Base-by-base conservation (phyloP, 1,139 yeast species). In the Geotrichum phurueaensis region DNA sequence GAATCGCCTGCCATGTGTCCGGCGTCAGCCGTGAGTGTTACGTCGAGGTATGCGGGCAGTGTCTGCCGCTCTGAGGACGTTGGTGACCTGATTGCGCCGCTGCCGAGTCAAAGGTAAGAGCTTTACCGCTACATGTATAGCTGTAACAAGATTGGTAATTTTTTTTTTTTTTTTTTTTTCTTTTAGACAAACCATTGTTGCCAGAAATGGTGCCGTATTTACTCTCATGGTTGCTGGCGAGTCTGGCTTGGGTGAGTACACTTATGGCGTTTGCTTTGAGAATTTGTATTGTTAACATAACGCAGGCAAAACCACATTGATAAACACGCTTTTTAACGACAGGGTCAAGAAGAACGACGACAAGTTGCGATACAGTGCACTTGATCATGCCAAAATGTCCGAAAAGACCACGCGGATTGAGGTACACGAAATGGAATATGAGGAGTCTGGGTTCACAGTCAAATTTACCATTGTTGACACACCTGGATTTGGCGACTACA, bases 221-320 rank as follows among this genome's bases (percentile, higher is more conserved):
- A 90, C 96, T 52, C 68, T 91, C 66, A 89, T 91, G 96, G 88
- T 90, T 31, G 91, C 90, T 51, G 97, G 97, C 67, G 97, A 90
- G 75, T 84, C 92, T 60, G 97, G 97, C 4, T 78, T 90, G 58
- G 97, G 97, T 64, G 36, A 13, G 62, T 52, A 13, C 9, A 47
- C 18, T 7, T n/a, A 7, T 18, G 20, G 13, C 6, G n/a, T 13
- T n/a, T 23, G 22, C 13, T 9, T 45, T 27, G 18, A 5, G 20
- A 29, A 25, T 25, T 27, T 18, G 43, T 22, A 2, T 15, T 7
- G 23, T 48, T 54, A 54, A 54, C 45, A 15, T 3, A 9, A 7
- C 27, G 22, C n/a, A 60, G 63, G 63, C 18, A 74, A 91, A 73
- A 86, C 96, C 18, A 90, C 97, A 0, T 89, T 90, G 67, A 80